A percentile compares a stretch with the other conserved stretches of the same genome.
Conservation (phyloP, 257 asterid genomes). For the Solanum ahanhuiri region DNA sequence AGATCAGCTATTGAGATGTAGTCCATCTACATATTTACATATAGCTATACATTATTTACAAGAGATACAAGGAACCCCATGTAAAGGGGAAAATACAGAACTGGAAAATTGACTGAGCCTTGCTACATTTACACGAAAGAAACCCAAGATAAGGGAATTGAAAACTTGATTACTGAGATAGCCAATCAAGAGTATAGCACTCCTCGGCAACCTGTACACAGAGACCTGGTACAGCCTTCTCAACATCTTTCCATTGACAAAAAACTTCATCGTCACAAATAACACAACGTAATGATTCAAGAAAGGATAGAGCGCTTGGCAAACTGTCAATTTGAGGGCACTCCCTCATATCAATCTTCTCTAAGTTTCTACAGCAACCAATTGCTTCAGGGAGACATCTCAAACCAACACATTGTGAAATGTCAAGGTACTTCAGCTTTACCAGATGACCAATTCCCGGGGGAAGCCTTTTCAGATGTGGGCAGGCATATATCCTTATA, state of each 20-base stretch:
- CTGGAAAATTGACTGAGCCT: neutral
- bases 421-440: constrained; percentile 49
- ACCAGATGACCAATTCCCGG: constrained; percentile 35
- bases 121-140: neutral
- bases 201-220: constrained; percentile 68
- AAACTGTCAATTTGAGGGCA: constrained; percentile 45
- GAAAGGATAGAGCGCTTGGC: constrained; percentile 35
- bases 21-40: neutral
- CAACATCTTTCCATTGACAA: constrained; percentile 54
- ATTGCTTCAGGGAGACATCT: constrained; percentile 58
- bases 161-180: constrained; percentile 33
- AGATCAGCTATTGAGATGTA: neutral
- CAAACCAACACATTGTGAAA: constrained; percentile 68
- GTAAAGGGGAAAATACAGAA: neutral
- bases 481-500: constrained; percentile 66
- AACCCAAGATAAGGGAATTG: neutral
- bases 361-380: constrained; percentile 54
- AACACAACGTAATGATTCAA: constrained; percentile 42
- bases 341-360: constrained; percentile 89
- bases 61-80: neutral
- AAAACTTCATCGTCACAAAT: constrained; percentile 68
- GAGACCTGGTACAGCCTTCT: constrained; percentile 37
- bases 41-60: neutral
- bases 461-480: constrained; percentile 53
- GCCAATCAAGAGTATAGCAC: constrained; percentile 74